Percentiles rank a stretch among this genome's conserved stretches.
Conservation (phyloP, 305 asterid genomes). For the Solanum aculeatissimum region DNA sequence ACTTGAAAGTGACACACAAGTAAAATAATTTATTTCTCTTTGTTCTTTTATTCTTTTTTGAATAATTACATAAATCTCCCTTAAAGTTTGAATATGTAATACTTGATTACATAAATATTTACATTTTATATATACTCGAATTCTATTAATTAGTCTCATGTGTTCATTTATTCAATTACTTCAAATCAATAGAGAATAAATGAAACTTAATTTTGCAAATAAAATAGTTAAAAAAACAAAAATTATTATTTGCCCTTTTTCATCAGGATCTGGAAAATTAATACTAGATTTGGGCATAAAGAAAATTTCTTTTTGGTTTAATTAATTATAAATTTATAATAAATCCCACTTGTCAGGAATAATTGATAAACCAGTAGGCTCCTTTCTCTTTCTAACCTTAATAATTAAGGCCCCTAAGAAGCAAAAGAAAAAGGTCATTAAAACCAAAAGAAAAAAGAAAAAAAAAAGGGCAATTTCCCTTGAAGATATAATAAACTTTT, state of each 20-base stretch:
- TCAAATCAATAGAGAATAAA: neutral
- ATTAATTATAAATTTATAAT: neutral
- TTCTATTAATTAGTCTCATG: neutral
- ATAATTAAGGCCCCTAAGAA: neutral
- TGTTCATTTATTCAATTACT: neutral
- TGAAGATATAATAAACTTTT: neutral
- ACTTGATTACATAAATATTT: neutral
- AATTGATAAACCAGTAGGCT: neutral
- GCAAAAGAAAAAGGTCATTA: neutral
- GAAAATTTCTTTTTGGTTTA: neutral
- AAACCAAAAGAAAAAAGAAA: neutral
- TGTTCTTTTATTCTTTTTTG: neutral
- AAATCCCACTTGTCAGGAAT: neutral
- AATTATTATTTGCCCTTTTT: neutral
- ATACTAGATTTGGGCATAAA: neutral
- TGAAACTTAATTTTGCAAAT: neutral
- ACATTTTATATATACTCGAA: neutral
- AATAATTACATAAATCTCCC: neutral
- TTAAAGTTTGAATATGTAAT: neutral
- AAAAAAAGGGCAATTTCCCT: neutral
- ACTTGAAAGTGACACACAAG: neutral
- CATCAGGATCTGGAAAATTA: neutral
- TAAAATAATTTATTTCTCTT: neutral
- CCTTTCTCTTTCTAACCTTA: neutral
- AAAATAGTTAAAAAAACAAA: neutral